Evolutionary conservation across 2,329 filamentous ascomycete genomes (phyloP).

Genomic region (Claviceps pazoutovae): DNA sequence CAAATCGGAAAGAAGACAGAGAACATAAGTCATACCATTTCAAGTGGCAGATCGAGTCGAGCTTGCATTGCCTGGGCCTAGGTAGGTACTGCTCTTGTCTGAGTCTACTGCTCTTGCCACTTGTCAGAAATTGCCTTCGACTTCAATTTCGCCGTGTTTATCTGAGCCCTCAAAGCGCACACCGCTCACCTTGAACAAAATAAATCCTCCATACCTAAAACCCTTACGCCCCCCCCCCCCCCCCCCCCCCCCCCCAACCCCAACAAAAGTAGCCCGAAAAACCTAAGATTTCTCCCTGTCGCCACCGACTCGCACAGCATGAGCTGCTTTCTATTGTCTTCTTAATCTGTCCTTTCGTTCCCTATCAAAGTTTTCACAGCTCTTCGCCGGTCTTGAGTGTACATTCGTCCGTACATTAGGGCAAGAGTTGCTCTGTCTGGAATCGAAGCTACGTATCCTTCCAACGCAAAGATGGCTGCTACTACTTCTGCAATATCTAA

Average conservation of each 20-base stretch:
- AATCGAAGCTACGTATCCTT: not conserved
- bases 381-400: not conserved
- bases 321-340: not conserved
- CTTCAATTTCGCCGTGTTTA: no score
- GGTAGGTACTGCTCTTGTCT: not conserved
- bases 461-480: constrained; percentile 29
- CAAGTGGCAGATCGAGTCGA: no score
- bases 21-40: no score
- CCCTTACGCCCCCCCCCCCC: not conserved
- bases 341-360: not conserved
- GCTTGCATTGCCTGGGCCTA: no score
- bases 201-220: not conserved
- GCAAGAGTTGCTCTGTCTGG: not conserved
- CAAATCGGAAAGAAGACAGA: no score
- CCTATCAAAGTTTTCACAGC: not conserved
- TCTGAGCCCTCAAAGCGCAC: not conserved
- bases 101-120: not conserved
- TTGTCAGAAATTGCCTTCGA: not conserved
- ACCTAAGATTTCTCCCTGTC: not conserved
- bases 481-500: constrained; percentile 27
- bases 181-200: not conserved
- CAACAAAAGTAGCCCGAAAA: not conserved
- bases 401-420: no score
- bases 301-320: not conserved
- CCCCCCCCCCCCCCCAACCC: not conserved